phyloP scores from a whole-genome alignment of 106 monocot genomes.

The Narthecium ossifragum region DNA sequence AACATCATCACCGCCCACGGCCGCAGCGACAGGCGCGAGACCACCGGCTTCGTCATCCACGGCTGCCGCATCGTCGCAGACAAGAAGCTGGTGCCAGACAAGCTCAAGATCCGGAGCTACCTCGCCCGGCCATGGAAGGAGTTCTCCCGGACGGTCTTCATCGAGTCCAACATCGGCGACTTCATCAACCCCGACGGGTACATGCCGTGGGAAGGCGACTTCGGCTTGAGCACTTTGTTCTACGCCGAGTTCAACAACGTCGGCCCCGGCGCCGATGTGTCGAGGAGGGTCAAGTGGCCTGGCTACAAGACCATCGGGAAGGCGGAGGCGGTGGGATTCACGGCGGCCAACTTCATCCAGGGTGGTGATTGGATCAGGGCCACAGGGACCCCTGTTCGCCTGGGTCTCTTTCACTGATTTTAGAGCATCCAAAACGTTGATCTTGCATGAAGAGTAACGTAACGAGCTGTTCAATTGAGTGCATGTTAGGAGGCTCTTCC shows the following conservation, averaged over 20 bases:
- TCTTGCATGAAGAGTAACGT: too few relatives aligned
- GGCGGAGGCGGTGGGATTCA: conserved; percentile 26
- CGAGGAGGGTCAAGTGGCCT: conserved; percentile 46
- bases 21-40: conserved; percentile 39
- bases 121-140: conserved; percentile 83
- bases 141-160: conserved; percentile 53
- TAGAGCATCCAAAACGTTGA: too few relatives aligned
- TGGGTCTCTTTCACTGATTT: conserved; percentile 16
- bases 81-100: conserved; percentile 19
- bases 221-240: conserved; percentile 43
- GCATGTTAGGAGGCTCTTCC: too few relatives aligned
- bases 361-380: conserved; percentile 34
- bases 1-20: conserved; percentile 87
- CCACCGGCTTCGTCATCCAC: conserved; percentile 76
- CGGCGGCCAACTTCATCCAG: conserved; percentile 24
- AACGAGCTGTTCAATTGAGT: not conserved
- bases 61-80: conserved; percentile 48
- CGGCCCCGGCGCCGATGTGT: conserved; percentile 31
- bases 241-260: conserved; percentile 55
- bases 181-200: conserved; percentile 62
- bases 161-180: conserved; percentile 57
- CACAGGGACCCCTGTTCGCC: conserved; percentile 24
- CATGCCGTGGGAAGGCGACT: conserved; percentile 70
- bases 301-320: conserved; percentile 31
- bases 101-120: conserved; percentile 40